Evolutionary conservation across 345 rosid genomes (phyloP), one percentile per base, ranked within the genome.

Genomic region (Camelina laxa): DNA sequence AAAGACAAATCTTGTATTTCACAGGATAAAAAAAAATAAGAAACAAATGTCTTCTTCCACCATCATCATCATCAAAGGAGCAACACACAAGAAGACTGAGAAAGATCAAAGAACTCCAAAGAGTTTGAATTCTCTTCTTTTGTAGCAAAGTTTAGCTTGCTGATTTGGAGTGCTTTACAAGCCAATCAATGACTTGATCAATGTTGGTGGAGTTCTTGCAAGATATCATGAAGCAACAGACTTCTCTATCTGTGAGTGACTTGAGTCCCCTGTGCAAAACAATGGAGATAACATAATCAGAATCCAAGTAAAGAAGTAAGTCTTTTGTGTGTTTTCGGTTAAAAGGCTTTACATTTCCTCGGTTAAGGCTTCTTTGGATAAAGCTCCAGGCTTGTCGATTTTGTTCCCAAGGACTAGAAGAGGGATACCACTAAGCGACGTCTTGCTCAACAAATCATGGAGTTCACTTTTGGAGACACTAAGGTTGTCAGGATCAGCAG

Each of bases 161-260:
- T 36, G 94, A 82, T 76, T 91, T 93, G 6, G 98, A 91, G 72
- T 93, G 97, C 82, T 93, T 93, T 33, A 93, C 84, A 62, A 93
- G 97, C 98, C 98, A 93, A 75, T 93, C 92, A 60, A 93, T 91
- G 57, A 93, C 97, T 0, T 85, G 84, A 64, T 91, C 98, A 19
- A 93, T 88, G 83, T 93, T 93, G 51, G 90, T 85, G 1, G 97
- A 88, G 85, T 93, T 87, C 87, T 88, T 93, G 96, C 98, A 91
- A 5, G 98, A 93, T 74, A 93, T 93, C 96, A 91, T 93, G 75
- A 81, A 86, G 82, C 93, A 91, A 79, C 98, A 93, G 10, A 93
- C 98, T 80, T 93, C 97, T 81, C 98, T 84, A 68, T 87, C 96
- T 1, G 90, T 75, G 12, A 93, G 86, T 0, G 88, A 84, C 65